phyloP scores from a whole-genome alignment of 352 stramenopile genomes.

The Globisporangium camurandrum region DNA sequence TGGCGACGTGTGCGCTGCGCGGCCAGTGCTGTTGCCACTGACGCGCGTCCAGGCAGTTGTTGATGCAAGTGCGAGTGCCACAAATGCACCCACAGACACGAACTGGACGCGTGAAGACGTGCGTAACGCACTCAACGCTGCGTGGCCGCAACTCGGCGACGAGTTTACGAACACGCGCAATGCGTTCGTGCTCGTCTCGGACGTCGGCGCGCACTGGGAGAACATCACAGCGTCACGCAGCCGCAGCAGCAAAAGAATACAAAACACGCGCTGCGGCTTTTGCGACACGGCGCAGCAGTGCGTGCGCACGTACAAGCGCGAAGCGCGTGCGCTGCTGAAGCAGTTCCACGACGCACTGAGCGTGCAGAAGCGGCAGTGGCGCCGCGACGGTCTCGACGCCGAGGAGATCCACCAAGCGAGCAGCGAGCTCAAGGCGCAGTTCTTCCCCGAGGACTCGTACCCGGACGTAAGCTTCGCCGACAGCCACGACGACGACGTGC shows the following conservation, averaged over 20 bases:
- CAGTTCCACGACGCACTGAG: conserved; percentile 32
- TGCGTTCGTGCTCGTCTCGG: conserved; percentile 36
- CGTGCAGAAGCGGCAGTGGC: conserved; percentile 26
- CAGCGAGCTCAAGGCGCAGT: conserved; percentile 37
- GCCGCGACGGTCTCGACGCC: conserved; percentile 26
- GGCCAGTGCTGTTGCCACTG: conserved; percentile 20
- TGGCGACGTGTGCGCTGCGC: conserved; percentile 22
- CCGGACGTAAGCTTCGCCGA: conserved; percentile 40
- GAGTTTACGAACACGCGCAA: conserved; percentile 19
- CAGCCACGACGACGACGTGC: conserved; percentile 33
- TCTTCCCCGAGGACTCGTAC: conserved; percentile 43
- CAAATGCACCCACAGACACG: neutral
- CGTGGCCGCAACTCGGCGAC: conserved; percentile 25
- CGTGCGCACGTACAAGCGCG: conserved; percentile 30
- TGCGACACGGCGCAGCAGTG: conserved; percentile 25
- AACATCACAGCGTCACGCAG: conserved; percentile 17
- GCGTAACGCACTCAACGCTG: conserved; percentile 15
- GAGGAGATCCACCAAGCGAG: conserved; percentile 43
- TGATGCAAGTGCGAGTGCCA: conserved; percentile 3
- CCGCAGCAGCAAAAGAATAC: too few relatives aligned
- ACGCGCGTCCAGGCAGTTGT: neutral
- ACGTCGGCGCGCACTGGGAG: conserved; percentile 49
- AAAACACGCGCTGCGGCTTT: conserved; percentile 23
- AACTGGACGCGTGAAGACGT: conserved; percentile 24
- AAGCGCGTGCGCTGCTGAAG: conserved; percentile 27